Conservation (phyloP, 768 basidiomycete genomes). For the Tubosaeta sp. region DNA sequence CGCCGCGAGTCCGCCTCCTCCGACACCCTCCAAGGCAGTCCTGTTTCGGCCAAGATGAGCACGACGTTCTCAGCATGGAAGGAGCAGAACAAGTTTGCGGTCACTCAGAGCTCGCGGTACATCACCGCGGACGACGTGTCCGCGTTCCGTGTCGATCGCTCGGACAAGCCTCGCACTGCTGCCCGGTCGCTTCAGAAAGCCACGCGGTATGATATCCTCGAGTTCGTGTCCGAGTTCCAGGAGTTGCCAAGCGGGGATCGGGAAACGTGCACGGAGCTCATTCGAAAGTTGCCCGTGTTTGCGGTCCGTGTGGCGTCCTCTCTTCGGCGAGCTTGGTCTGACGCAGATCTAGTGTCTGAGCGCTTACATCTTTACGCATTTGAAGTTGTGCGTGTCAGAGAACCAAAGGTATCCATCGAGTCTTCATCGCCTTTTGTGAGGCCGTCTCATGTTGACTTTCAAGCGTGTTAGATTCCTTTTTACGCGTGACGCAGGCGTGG, state of each 20-base stretch:
- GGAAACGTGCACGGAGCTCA: slow-evolving; percentile 14
- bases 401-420: slow-evolving; percentile 10
- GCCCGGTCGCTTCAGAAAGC: slow-evolving; percentile 18
- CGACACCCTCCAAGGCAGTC: not conserved
- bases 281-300: slow-evolving; percentile 19
- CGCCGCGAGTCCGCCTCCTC: not conserved
- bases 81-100: slow-evolving; percentile 1
- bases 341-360: slow-evolving; percentile 14
- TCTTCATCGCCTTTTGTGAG: not conserved
- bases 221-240: slow-evolving; percentile 15
- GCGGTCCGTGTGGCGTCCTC: slow-evolving; percentile 8
- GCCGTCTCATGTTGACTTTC: not conserved
- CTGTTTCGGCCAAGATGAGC: slow-evolving; percentile 2
- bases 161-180: slow-evolving; percentile 20
- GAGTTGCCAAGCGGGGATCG: slow-evolving; percentile 11
- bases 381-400: slow-evolving; percentile 20
- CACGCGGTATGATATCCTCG: slow-evolving; percentile 19
- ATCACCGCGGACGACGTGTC: slow-evolving; percentile 23
- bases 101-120: slow-evolving; percentile 5
- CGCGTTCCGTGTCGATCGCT: slow-evolving; percentile 21
- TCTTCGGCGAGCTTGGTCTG: not conserved
- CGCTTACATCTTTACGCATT: slow-evolving; percentile 23
- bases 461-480: slow-evolving; percentile 19
- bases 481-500: slow-evolving; percentile 17
- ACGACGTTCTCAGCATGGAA: slow-evolving; percentile 21